Evolutionary conservation across 208 protist genomes (phyloP), one percentile per base, ranked within the genome.

Genomic region (Leishmania martiniquensis): DNA sequence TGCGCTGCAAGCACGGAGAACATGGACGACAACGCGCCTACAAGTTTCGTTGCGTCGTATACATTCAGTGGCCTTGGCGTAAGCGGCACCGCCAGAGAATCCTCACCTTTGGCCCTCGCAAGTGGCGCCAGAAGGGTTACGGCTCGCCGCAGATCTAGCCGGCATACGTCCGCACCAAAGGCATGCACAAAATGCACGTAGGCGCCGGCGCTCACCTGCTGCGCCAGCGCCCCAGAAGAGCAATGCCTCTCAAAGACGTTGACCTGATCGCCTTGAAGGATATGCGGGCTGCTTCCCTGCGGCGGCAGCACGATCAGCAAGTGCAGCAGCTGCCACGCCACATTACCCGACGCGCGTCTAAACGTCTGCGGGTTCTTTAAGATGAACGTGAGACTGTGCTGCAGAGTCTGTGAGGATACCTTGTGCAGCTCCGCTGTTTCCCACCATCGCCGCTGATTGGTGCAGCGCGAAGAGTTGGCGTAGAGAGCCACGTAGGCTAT

Each of bases 401-500:
- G 10, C 1, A 77, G 81, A 25, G 81, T 81, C 20, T 59, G 29
- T 34, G 74, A n/a, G 9, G 76, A 77, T 0, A 44, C 32, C 32
- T 54, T 76, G 55, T 32, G 55, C n/a, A 60, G 76, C 29, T 5
- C 29, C 29, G 76, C 34, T 1, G 57, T 22, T 32, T 29, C 22
- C 76, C 76, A 83, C 79, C 79, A 83, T 4, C 1, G 59, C 57
- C 42, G 74, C 29, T 75, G 57, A 0, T n/a, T 42, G 0, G 79
- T 60, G 74, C 47, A 83, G 44, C 79, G 73, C 1, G 49, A 25
- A 20, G 81, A 81, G 70, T 70, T 73, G 20, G 63, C n/a, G 72
- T 88, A 95, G 0, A 93, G 72, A 42, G 80, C 83, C n/a, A 95
- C 79, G 22, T 88, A 82, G 0, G 86, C 87, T 12, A 92, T 72